Base-by-base conservation (phyloP, 495 filamentous ascomycete species). In the Penicillium waksmanii region DNA sequence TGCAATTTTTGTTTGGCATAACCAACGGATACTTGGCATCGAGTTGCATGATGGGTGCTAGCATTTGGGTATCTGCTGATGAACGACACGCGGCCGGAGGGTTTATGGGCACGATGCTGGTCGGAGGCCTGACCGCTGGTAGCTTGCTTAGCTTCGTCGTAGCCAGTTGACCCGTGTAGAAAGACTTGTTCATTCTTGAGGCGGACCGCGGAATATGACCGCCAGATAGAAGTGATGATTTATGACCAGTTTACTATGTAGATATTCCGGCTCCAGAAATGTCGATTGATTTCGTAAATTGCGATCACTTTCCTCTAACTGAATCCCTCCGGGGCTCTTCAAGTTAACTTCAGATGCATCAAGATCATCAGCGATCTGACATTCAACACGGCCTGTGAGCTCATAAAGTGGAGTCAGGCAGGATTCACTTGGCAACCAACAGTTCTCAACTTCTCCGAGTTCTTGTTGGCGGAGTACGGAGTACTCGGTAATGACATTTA, bases 91-190 rank as follows among this genome's bases (percentile, higher is more conserved):
- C 92, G 17, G 87, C 92, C 8, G 95, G 95, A 35, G 92, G 90
- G 7, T 98, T 97, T 63, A 98, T 98, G 95, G 90, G 90, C 9
- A 68, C 96, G 65, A 90, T 88, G 75, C 81, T 97, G 38, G 90
- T 97, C 27, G 88, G 80, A 21, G 95, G 95, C 2, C 72, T 98
- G 75, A 84, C 91, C 4, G 84, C 83, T 44, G 95, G 95, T 13
- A 97, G 93, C 79, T 75, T 98, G 66, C 70, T 93, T 73, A 97
- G 94, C 71, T 99, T 98, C 73, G 75, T 85, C 25, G 87, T 83
- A 62, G 81, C 85, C 21, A 80, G 80, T 35, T 62, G 40, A 46
- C 73, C 17, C 38, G 59, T 9, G 12, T 10, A 3, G 43, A n/a
- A 6, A 31, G 8, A 12, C 5, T 40, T 40, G 11, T 12, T 40